These are phyloP conservation scores for Podosphaera aphanis DNA, from an alignment of 2,329 filamentous ascomycete genomes.

Conservation along the genomic window DNA sequence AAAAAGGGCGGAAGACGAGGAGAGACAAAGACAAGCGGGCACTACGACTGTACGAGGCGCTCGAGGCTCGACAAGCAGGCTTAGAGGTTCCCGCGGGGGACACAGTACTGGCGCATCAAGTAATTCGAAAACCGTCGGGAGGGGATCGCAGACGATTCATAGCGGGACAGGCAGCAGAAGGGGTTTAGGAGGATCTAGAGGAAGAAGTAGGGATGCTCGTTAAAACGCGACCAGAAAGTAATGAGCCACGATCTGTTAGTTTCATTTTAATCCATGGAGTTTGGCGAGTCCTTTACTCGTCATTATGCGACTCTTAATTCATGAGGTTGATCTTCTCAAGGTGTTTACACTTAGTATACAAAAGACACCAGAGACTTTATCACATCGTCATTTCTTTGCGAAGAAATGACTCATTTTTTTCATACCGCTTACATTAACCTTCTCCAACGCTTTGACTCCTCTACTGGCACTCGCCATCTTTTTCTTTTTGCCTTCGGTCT, in stretches of 20 bases:
- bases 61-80: constrained; percentile 12
- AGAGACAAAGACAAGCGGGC: constrained; percentile 22
- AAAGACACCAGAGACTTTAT: background rate
- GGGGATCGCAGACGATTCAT: constrained; percentile 16
- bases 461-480: constrained; percentile 54
- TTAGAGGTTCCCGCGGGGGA: constrained; percentile 11
- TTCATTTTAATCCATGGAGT: background rate
- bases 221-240: constrained; percentile 1
- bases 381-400: constrained; percentile 29
- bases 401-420: constrained; percentile 95
- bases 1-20: constrained; percentile 37
- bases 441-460: constrained; percentile 59
- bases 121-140: constrained; percentile 3
- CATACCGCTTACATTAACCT: constrained; percentile 83
- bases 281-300: background rate
- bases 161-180: constrained; percentile 22
- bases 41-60: constrained; percentile 17
- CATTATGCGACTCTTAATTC: too few relatives aligned
- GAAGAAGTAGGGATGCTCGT: constrained; percentile 27
- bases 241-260: background rate
- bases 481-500: constrained; percentile 72
- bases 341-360: background rate
- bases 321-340: background rate
- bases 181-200: constrained; percentile 26
- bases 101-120: constrained; percentile 6